Conservation (phyloP, 768 basidiomycete genomes). For the Boletellus emodensis region DNA sequence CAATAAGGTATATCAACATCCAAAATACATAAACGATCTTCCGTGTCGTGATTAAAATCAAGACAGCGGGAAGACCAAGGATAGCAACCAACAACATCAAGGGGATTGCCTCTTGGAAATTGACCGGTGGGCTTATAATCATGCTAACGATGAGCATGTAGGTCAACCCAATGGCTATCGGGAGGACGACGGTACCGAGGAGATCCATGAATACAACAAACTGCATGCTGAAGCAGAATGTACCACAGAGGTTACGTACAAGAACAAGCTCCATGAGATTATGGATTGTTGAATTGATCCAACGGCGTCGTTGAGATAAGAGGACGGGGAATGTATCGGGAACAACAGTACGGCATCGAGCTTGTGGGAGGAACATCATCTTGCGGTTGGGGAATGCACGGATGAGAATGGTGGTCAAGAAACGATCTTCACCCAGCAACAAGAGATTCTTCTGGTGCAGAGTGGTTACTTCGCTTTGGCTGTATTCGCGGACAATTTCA, state of each 20-base stretch:
- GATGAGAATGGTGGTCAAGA: slow-evolving; percentile 92
- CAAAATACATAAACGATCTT: slow-evolving; percentile 96
- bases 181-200: slow-evolving; percentile 85
- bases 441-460: slow-evolving; percentile 97
- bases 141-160: slow-evolving; percentile 83
- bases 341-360: slow-evolving; percentile 89
- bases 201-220: slow-evolving; percentile 99
- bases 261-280: slow-evolving; percentile 98
- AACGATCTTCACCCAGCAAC: slow-evolving; percentile 96
- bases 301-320: slow-evolving; percentile 93
- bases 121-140: slow-evolving; percentile 72
- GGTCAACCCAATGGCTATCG: slow-evolving; percentile 89
- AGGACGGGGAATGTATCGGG: slow-evolving; percentile 93
- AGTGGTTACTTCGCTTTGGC: slow-evolving; percentile 88
- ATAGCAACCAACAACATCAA: slow-evolving; percentile 85
- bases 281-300: slow-evolving; percentile 99
- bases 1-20: slow-evolving; percentile 94
- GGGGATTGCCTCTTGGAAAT: slow-evolving; percentile 92
- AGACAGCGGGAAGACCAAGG: slow-evolving; percentile 86
- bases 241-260: slow-evolving; percentile 95
- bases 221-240: slow-evolving; percentile 99
- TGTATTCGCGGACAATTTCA: slow-evolving; percentile 96
- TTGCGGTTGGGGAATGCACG: slow-evolving; percentile 98
- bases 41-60: slow-evolving; percentile 91
- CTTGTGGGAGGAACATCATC: slow-evolving; percentile 99